Evolutionary conservation across 768 basidiomycete genomes (phyloP), one percentile per base, ranked within the genome.

Genomic region (Mycena amicta): DNA sequence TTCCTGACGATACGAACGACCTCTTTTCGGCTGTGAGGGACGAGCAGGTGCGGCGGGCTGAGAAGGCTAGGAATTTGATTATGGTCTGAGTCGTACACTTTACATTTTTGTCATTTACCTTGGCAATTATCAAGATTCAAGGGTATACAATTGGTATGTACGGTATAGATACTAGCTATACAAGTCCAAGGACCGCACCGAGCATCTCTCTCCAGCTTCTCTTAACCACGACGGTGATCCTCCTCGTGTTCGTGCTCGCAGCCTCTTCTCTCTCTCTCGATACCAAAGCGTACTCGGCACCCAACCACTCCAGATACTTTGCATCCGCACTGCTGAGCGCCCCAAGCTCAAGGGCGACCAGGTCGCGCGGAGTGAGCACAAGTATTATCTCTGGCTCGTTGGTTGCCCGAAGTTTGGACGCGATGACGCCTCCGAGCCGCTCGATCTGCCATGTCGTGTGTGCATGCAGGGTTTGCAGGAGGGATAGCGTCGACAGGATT

Each of bases 271-370:
- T n/a, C 25, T 49, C 47, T 23, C 47, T 28, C 11, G 25, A 25
- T 4, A n/a, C 22, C 23, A 49, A 20, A 3, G 79, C 84, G 57
- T 89, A 89, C 70, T 90, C 88, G 51, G 79, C 79, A 1, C 78
- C 83, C 18, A 94, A 74, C 89, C 90, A 93, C 68, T 91, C 89
- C 30, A 92, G 73, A 68, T 92, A 93, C 41, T 76, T 77, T n/a
- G 80, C 86, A 60, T 93, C 92, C 47, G 86, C 67, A 4, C 77
- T 73, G 66, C 91, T 93, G 57, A 91, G 72, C 5, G 90, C 86
- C 1, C 90, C 87, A 0, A 93, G 80, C 68, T 89, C 89, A 47
- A 93, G 86, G 15, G 83, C 75, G 12, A 84, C 53, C 6, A 93
- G 74, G 58, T 91, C 88, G 63, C 79, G 84, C 12, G 89, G 83